Percentiles rank a stretch among this genome's conserved stretches.
These are phyloP conservation scores for Drechslera avenae DNA, from an alignment of 2,329 filamentous ascomycete species.

Conservation along the genomic window DNA sequence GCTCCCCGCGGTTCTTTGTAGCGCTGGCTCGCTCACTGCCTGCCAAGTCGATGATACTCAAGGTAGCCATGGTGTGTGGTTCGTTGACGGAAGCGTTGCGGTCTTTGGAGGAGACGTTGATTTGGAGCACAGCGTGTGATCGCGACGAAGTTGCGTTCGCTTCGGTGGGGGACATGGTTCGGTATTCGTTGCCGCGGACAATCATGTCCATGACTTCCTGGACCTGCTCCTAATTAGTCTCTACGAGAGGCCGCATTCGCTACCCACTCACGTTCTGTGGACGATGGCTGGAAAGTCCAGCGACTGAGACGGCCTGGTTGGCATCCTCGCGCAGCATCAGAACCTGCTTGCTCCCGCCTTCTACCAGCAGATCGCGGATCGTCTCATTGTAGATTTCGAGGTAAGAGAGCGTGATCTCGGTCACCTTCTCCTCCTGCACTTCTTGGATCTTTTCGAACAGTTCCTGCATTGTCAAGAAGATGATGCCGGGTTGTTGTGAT, in stretches of 20 bases:
- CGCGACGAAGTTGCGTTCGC: slow-evolving; percentile 97
- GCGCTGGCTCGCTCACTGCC: slow-evolving; percentile 95
- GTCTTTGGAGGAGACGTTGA: slow-evolving; percentile 94
- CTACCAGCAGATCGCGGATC: slow-evolving; percentile 91
- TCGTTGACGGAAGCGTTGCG: slow-evolving; percentile 91
- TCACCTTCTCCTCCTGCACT: slow-evolving; percentile 80
- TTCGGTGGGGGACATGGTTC: slow-evolving; percentile 95
- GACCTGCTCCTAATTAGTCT: slow-evolving; percentile 44
- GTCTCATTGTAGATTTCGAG: slow-evolving; percentile 99
- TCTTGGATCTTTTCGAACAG: slow-evolving; percentile 96
- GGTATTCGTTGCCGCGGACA: slow-evolving; percentile 88
- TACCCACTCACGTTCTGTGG: slow-evolving; percentile 72
- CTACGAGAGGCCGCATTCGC: neutral
- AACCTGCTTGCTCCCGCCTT: slow-evolving; percentile 78
- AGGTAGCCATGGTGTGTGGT: slow-evolving; percentile 95
- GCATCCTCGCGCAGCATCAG: slow-evolving; percentile 94
- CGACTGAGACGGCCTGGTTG: slow-evolving; percentile 88
- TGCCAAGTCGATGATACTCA: slow-evolving; percentile 97
- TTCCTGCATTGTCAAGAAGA: slow-evolving; percentile 99
- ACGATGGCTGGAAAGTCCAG: slow-evolving; percentile 87
- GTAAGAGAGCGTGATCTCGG: slow-evolving; percentile 91
- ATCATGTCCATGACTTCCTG: slow-evolving; percentile 99
- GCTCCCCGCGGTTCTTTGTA: slow-evolving; percentile 93
- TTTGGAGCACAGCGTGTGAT: slow-evolving; percentile 95
- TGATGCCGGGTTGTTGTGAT: slow-evolving; percentile 90